Conservation (phyloP, 768 basidiomycete species). For the Suillus paluster region DNA sequence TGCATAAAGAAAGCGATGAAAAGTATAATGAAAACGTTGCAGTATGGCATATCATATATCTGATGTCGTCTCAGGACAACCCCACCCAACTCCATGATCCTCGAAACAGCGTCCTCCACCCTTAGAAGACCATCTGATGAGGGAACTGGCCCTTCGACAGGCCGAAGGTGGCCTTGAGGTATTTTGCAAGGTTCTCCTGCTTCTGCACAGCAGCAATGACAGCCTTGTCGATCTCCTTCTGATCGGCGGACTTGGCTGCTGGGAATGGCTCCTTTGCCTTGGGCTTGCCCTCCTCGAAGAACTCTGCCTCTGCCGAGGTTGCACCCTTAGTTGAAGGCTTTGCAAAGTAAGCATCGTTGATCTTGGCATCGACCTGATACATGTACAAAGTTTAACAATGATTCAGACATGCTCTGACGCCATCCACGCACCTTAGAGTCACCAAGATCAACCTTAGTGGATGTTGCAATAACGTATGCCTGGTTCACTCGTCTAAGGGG, state of each 20-base stretch:
- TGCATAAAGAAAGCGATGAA: conserved; percentile 20
- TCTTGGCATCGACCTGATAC: conserved; percentile 78
- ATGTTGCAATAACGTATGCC: conserved; percentile 98
- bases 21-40: conserved; percentile 20
- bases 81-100: conserved; percentile 20
- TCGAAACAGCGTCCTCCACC: conserved; percentile 20
- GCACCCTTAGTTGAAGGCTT: conserved; percentile 74
- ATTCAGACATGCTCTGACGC: background rate
- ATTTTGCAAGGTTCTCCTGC: conserved; percentile 89
- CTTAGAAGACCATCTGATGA: conserved; percentile 90
- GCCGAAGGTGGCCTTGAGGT: conserved; percentile 91
- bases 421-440: conserved; percentile 65
- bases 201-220: conserved; percentile 87
- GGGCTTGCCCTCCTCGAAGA: conserved; percentile 93
- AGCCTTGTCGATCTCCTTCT: conserved; percentile 84
- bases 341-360: conserved; percentile 94
- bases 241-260: conserved; percentile 85
- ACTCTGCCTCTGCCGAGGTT: conserved; percentile 91
- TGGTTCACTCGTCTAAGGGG: conserved; percentile 98
- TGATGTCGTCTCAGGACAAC: conserved; percentile 19
- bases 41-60: conserved; percentile 28
- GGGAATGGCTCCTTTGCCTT: conserved; percentile 88
- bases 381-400: conserved; percentile 6
- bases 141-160: conserved; percentile 97
- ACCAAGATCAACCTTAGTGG: conserved; percentile 86